These are phyloP conservation scores for Ambrosia hybrid DNA, from an alignment of 140 eudicot species.

Conservation along the genomic window DNA sequence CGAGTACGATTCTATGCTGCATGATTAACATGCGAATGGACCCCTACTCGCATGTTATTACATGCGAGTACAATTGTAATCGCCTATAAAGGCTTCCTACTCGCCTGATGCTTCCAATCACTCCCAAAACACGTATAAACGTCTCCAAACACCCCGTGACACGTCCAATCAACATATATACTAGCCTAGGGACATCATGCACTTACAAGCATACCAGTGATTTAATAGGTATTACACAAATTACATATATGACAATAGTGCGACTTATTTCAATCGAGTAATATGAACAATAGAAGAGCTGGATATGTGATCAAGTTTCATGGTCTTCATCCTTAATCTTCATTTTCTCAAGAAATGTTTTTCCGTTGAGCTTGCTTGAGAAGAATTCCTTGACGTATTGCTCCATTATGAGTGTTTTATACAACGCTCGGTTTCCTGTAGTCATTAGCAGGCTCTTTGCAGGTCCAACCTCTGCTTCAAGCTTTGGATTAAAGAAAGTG, in stretches of 20 bases:
- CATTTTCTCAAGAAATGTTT: slow-evolving; percentile 47
- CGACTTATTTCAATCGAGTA: not conserved
- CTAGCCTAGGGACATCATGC: too few relatives aligned
- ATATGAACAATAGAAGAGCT: not conserved
- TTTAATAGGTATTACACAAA: not conserved
- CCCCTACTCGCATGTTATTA: too few relatives aligned
- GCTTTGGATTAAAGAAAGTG: slow-evolving; percentile 46
- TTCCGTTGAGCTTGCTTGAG: slow-evolving; percentile 47
- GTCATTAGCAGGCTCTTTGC: slow-evolving; percentile 27
- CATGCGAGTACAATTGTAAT: too few relatives aligned
- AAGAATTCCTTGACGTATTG: slow-evolving; percentile 50
- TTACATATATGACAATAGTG: not conserved
- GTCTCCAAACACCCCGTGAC: too few relatives aligned
- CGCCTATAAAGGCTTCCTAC: too few relatives aligned
- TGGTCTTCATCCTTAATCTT: slow-evolving; percentile 18
- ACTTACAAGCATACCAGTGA: too few relatives aligned
- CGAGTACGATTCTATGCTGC: too few relatives aligned
- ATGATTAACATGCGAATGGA: too few relatives aligned
- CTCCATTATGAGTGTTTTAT: slow-evolving; percentile 37
- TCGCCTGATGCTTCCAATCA: too few relatives aligned
- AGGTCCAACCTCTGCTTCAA: slow-evolving; percentile 54
- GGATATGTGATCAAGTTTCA: not conserved
- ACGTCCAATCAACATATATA: too few relatives aligned
- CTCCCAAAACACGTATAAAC: too few relatives aligned
- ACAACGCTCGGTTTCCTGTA: slow-evolving; percentile 30